Conservation (phyloP, 1,284 basidiomycete species). For the Fomitiporia mediterranea region DNA sequence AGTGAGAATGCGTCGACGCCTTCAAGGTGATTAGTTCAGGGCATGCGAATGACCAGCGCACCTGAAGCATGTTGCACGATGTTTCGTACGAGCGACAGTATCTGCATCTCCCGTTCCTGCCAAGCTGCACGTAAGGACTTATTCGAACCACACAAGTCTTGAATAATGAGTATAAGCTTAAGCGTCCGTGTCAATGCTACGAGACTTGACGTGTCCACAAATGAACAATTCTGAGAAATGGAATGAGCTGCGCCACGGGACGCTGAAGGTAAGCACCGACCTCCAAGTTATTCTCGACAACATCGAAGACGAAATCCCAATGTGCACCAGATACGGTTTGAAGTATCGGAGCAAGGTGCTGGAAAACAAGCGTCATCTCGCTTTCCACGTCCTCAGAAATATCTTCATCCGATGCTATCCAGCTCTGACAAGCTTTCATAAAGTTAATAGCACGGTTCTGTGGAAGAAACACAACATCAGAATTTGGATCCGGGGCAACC, state of each 20-base stretch:
- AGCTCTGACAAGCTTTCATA: constrained; percentile 80
- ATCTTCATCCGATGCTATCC: constrained; percentile 78
- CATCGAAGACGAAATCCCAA: constrained; percentile 90
- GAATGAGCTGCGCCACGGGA: background rate
- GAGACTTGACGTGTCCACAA: constrained; percentile 57
- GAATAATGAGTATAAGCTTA: constrained; percentile 61
- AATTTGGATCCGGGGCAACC: constrained; percentile 73
- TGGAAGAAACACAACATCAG: constrained; percentile 81
- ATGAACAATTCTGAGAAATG: constrained; percentile 47
- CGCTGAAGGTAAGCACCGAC: constrained; percentile 34
- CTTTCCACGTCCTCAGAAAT: constrained; percentile 73
- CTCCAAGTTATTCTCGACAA: constrained; percentile 86
- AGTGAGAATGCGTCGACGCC: too few relatives aligned
- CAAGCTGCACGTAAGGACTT: constrained; percentile 69
- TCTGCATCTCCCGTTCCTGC: constrained; percentile 50
- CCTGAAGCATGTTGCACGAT: constrained; percentile 50
- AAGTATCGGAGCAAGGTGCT: constrained; percentile 80
- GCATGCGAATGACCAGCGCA: too few relatives aligned
- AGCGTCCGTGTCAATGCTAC: constrained; percentile 68
- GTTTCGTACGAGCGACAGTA: constrained; percentile 56
- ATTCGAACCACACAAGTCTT: constrained; percentile 71
- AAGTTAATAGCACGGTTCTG: constrained; percentile 86
- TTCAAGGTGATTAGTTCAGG: too few relatives aligned
- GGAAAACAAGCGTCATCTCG: constrained; percentile 71
- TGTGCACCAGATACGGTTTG: constrained; percentile 85